Percentiles rank a stretch among this genome's conserved stretches.
Conservation (phyloP, 768 basidiomycete genomes). For the Leccinum subgranulosum region DNA sequence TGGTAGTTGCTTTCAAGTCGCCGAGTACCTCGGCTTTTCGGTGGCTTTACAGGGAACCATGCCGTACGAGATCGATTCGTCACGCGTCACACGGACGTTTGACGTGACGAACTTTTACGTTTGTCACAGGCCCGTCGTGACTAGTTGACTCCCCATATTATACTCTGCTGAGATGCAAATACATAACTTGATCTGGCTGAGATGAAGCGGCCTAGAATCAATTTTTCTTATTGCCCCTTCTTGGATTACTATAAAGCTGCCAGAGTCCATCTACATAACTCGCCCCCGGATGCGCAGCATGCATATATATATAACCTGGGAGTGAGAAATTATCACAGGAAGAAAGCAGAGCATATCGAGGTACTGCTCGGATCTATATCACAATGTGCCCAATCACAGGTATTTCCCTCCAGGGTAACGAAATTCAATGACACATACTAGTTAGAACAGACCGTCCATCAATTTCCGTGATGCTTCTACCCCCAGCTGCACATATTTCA, state of each 20-base stretch:
- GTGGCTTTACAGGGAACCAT: not conserved
- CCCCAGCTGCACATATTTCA: constrained; percentile 57
- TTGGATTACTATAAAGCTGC: too few species aligned
- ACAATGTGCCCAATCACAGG: not conserved
- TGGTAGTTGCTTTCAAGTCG: constrained; percentile 2
- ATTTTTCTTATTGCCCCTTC: too few species aligned
- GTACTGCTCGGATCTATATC: constrained; percentile 3
- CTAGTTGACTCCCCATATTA: too few species aligned
- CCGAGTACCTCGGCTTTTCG: not conserved
- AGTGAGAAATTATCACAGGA: constrained; percentile 9
- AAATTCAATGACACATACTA: not conserved
- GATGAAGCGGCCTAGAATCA: too few species aligned
- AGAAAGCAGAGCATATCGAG: constrained; percentile 6
- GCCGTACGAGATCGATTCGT: not conserved
- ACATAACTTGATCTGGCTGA: too few species aligned
- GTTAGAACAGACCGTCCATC: constrained; percentile 65
- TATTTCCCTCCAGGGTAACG: constrained; percentile 3
- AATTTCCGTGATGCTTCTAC: constrained; percentile 87
- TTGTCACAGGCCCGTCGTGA: too few species aligned
- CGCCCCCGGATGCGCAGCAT: too few species aligned
- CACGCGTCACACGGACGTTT: too few species aligned
- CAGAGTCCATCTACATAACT: too few species aligned
- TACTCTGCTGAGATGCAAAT: too few species aligned
- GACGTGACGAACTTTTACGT: too few species aligned
- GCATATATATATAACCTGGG: too few species aligned